These are phyloP conservation scores for Dendrobium officinale DNA, from an alignment of 106 monocot genomes.

Conservation along the genomic window DNA sequence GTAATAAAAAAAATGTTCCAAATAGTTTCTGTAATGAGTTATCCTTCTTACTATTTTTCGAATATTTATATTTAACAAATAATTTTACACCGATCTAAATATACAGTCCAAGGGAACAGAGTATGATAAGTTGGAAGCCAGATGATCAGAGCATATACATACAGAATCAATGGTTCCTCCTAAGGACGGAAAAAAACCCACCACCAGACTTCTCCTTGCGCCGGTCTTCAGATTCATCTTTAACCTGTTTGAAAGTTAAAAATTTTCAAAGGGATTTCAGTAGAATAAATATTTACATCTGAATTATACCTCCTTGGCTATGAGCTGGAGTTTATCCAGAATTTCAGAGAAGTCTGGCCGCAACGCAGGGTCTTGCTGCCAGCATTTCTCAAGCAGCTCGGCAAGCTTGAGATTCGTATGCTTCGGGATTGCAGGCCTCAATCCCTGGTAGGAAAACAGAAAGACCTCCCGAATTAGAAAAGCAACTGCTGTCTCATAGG, in stretches of 20 bases:
- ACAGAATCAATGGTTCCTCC: conserved; percentile 8
- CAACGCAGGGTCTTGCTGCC: conserved; percentile 71
- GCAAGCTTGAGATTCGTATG: conserved; percentile 48
- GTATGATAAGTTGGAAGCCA: neutral
- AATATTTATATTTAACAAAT: too few relatives aligned
- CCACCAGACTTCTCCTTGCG: conserved; percentile 42
- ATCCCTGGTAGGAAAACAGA: conserved; percentile 31
- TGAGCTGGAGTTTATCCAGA: conserved; percentile 33
- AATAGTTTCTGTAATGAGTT: too few relatives aligned
- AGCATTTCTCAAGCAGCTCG: conserved; percentile 73
- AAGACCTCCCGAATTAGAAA: neutral
- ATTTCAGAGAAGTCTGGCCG: conserved; percentile 93
- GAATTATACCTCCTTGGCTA: conserved; percentile 48
- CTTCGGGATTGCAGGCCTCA: conserved; percentile 83
- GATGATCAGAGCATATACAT: neutral
- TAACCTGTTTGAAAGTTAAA: conserved; percentile 28
- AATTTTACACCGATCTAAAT: neutral
- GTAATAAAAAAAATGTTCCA: too few relatives aligned
- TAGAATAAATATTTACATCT: neutral
- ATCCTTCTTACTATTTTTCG: too few relatives aligned
- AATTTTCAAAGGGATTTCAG: neutral
- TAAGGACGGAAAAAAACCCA: conserved; percentile 51
- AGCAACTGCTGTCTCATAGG: too few relatives aligned
- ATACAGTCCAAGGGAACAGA: neutral
- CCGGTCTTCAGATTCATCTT: conserved; percentile 35